Conservation (phyloP, 139 green algal genomes). For the Raphidocelis subcapitata region DNA sequence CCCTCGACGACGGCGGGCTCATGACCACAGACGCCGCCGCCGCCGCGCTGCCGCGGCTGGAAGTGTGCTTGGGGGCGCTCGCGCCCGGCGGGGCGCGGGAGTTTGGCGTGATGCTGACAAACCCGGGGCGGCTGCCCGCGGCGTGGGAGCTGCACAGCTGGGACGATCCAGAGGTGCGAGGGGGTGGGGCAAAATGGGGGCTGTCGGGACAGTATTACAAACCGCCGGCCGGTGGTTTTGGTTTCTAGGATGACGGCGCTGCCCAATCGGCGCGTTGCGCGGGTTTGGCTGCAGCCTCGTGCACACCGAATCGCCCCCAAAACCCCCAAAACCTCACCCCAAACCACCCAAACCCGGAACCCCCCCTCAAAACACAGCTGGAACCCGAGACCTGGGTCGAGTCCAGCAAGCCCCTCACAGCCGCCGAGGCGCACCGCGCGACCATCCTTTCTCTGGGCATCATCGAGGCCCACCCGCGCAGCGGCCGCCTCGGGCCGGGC, state of each 20-base stretch:
- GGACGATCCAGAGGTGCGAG: constrained; percentile 41
- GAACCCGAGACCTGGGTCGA: constrained; percentile 82
- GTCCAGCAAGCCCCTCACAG: constrained; percentile 41
- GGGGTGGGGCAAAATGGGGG: not conserved
- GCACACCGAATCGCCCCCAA: not conserved
- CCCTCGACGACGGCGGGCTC: constrained; percentile 27
- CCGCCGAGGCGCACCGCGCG: constrained; percentile 35
- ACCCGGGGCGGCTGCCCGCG: constrained; percentile 38
- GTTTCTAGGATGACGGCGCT: not conserved
- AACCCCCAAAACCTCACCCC: not conserved
- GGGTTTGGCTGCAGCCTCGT: not conserved
- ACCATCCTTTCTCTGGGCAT: constrained; percentile 44
- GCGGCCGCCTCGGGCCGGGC: constrained; percentile 39
- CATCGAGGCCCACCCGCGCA: constrained; percentile 51
- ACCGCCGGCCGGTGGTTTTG: not conserved
- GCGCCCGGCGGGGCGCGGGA: constrained; percentile 19
- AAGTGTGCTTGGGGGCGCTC: constrained; percentile 49
- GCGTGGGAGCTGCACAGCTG: constrained; percentile 56
- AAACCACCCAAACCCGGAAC: not conserved
- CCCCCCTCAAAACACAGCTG: constrained; percentile 4
- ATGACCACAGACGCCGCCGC: constrained; percentile 41
- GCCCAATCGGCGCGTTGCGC: not conserved
- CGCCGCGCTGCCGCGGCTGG: constrained; percentile 36
- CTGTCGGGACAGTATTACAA: not conserved
- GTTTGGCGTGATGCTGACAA: constrained; percentile 47